phyloP scores from a whole-genome alignment of 1,284 basidiomycete genomes.

The Sutorius eximius region DNA sequence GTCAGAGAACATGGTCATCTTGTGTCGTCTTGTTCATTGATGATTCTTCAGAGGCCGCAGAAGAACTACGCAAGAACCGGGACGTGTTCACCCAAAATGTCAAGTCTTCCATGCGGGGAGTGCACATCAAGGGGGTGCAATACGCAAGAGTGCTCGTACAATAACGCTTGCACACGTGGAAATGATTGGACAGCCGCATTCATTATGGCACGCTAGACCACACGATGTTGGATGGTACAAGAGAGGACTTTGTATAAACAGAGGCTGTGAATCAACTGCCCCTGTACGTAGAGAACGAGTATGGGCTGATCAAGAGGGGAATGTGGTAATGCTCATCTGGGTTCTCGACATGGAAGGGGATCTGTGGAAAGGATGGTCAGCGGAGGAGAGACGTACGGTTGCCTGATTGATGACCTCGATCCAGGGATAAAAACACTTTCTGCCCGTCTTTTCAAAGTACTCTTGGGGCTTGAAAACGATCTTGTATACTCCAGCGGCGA shows the following conservation, averaged over 20 bases:
- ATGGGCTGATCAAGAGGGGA: conserved; percentile 88
- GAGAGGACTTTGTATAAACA: not conserved
- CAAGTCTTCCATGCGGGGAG: conserved; percentile 80
- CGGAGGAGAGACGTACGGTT: not conserved
- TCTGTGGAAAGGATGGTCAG: conserved; percentile 44
- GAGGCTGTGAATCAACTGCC: conserved; percentile 56
- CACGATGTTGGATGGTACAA: conserved; percentile 3
- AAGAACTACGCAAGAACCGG: conserved; percentile 84
- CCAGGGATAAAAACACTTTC: conserved; percentile 83
- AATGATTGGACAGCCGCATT: not conserved
- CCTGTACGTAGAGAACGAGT: conserved; percentile 90
- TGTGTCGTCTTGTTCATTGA: conserved; percentile 14
- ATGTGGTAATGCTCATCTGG: conserved; percentile 87
- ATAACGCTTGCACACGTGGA: conserved; percentile 25
- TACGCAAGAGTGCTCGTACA: conserved; percentile 73
- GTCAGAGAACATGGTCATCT: conserved; percentile 44
- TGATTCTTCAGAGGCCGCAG: conserved; percentile 78
- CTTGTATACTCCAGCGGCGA: conserved; percentile 72
- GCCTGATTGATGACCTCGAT: conserved; percentile 63
- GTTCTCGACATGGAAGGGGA: conserved; percentile 70
- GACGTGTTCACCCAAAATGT: conserved; percentile 83
- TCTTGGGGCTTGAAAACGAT: conserved; percentile 81
- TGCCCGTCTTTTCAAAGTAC: conserved; percentile 69
- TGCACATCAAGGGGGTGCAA: conserved; percentile 68
- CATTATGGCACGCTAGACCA: conserved; percentile 1